A percentile compares a stretch with the other conserved stretches of the same genome.
Evolutionary conservation across 345 rosid species (phyloP).

Genomic region (Rubroshorea leprosula): DNA sequence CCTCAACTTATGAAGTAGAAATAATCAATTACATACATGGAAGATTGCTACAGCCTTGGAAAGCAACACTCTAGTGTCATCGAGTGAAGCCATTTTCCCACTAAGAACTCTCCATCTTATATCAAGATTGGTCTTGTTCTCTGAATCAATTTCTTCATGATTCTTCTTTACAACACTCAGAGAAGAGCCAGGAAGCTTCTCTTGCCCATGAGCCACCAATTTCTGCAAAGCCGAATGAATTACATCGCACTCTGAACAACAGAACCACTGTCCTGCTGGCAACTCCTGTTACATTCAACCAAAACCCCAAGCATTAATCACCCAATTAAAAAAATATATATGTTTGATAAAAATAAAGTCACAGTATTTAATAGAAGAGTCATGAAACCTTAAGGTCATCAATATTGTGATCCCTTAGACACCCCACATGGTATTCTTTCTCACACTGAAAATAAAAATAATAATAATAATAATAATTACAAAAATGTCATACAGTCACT

Average conservation of each 20-base stretch:
- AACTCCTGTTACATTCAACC: slow-evolving; percentile 52
- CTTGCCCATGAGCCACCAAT: slow-evolving; percentile 56
- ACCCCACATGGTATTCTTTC: slow-evolving; percentile 93
- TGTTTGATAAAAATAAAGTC: not conserved
- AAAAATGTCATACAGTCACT: too few relatives aligned
- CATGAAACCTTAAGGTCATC: slow-evolving; percentile 67
- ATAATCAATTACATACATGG: slow-evolving; percentile 46
- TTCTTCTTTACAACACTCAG: slow-evolving; percentile 46
- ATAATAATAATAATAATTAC: not conserved
- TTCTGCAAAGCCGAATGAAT: slow-evolving; percentile 50
- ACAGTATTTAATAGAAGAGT: not conserved
- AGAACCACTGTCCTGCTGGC: slow-evolving; percentile 89
- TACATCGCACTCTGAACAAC: slow-evolving; percentile 51
- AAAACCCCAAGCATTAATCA: slow-evolving; percentile 9
- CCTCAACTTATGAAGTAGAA: not conserved
- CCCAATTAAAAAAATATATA: not conserved
- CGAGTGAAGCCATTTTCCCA: slow-evolving; percentile 43
- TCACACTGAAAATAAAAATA: slow-evolving; percentile 54
- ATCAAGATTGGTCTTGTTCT: slow-evolving; percentile 34
- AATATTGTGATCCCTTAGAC: slow-evolving; percentile 73
- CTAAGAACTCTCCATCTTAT: slow-evolving; percentile 87
- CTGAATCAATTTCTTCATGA: slow-evolving; percentile 30
- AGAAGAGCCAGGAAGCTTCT: slow-evolving; percentile 56
- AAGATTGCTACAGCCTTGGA: slow-evolving; percentile 65
- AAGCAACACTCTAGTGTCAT: slow-evolving; percentile 47